phyloP scores from a whole-genome alignment of 495 filamentous ascomycete species.

The Staphylotrichum longicolle region DNA sequence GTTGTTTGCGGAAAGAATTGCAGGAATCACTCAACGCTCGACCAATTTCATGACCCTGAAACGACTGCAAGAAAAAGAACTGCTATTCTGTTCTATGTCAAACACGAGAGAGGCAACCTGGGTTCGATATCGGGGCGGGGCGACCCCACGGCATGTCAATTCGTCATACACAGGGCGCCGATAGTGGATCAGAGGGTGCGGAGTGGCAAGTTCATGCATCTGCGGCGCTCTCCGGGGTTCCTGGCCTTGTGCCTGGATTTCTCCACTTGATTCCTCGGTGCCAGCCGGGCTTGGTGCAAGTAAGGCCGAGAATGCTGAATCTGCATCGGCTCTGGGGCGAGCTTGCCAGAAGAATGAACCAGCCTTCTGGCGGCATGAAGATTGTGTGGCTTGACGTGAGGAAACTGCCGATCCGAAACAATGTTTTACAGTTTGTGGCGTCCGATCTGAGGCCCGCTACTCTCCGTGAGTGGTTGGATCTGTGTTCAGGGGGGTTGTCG shows the following conservation, averaged over 20 bases:
- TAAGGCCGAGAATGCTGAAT: not conserved
- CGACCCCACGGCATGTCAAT: slow-evolving; percentile 17
- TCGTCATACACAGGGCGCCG: slow-evolving; percentile 26
- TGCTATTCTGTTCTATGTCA: not conserved
- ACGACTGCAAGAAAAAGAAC: not conserved
- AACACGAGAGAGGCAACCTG: not conserved
- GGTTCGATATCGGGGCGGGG: slow-evolving; percentile 22
- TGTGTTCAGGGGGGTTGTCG: not conserved
- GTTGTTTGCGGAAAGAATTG: not conserved
- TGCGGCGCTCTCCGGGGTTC: not conserved
- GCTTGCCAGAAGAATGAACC: too few species aligned
- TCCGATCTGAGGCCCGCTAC: not conserved
- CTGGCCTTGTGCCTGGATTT: not conserved
- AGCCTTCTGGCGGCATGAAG: not conserved
- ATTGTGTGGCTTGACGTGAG: slow-evolving; percentile 5
- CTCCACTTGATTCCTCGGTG: not conserved
- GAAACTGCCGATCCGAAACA: slow-evolving; percentile 7
- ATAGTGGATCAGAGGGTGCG: not conserved
- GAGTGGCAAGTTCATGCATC: not conserved
- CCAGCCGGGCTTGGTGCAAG: too few species aligned
- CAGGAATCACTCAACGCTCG: not conserved
- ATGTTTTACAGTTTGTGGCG: slow-evolving; percentile 1
- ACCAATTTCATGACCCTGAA: not conserved
- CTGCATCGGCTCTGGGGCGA: too few species aligned
- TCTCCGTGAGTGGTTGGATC: slow-evolving; percentile 6